These are phyloP conservation scores for Zymoseptoria brevis DNA, from an alignment of 2,329 filamentous ascomycete genomes.

Conservation along the genomic window DNA sequence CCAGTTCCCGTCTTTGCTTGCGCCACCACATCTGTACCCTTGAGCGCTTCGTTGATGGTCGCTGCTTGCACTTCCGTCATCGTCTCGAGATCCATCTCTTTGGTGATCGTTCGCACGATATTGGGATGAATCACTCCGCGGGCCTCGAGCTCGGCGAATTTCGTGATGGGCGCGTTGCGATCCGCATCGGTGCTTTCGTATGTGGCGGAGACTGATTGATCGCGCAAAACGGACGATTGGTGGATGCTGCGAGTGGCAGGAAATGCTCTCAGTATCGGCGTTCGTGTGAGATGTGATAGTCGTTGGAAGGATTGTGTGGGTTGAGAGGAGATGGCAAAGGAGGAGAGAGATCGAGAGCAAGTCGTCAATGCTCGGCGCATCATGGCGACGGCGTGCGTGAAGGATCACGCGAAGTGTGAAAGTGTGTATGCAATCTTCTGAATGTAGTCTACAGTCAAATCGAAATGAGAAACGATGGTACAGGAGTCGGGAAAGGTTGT, in stretches of 20 bases:
- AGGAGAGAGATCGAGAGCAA: conserved; percentile 23
- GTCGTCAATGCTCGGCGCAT: conserved; percentile 28
- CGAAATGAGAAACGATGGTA: not conserved
- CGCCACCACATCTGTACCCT: conserved; percentile 74
- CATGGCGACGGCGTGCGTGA: not conserved
- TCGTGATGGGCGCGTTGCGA: conserved; percentile 28
- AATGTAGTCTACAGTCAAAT: not conserved
- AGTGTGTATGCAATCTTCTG: not conserved
- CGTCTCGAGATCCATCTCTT: conserved; percentile 64
- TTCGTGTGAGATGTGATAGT: conserved; percentile 23
- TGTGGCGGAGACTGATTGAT: conserved; percentile 25
- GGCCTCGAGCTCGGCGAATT: conserved; percentile 39
- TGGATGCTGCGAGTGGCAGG: conserved; percentile 27
- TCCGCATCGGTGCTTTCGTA: conserved; percentile 10
- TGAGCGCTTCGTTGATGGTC: conserved; percentile 72
- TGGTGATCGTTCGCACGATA: conserved; percentile 60
- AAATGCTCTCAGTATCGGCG: conserved; percentile 30
- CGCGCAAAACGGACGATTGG: conserved; percentile 32
- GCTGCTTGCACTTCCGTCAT: conserved; percentile 91
- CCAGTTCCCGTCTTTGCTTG: conserved; percentile 96
- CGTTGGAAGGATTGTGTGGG: conserved; percentile 11
- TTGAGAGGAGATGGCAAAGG: conserved; percentile 7
- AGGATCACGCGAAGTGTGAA: not conserved
- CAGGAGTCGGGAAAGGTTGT: not conserved
- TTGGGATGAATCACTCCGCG: conserved; percentile 50